Conservation (phyloP, 2,329 filamentous ascomycete genomes). For the Leptodontidium sp. region DNA sequence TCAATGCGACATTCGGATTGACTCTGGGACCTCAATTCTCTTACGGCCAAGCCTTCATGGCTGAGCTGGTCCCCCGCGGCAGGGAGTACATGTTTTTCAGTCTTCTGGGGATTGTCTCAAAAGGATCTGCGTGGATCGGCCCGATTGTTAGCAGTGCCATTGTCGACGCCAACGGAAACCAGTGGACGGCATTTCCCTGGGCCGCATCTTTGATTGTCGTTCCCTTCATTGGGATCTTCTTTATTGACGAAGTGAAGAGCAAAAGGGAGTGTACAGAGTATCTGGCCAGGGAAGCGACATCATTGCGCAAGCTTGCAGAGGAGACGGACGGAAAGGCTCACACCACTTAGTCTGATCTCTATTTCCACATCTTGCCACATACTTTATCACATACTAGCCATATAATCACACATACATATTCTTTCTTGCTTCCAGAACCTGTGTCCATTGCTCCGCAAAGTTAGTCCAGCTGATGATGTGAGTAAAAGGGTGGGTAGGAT, state of each 20-base stretch:
- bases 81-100: constrained; percentile 47
- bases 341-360: background rate
- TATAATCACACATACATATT: background rate
- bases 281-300: constrained; percentile 38
- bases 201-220: constrained; percentile 44
- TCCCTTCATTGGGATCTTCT: constrained; percentile 44
- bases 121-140: constrained; percentile 46
- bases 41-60: constrained; percentile 46
- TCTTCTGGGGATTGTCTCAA: constrained; percentile 45
- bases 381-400: constrained; percentile 1
- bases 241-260: constrained; percentile 44
- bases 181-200: constrained; percentile 44
- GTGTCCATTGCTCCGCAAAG: background rate
- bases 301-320: constrained; percentile 37
- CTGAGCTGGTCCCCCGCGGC: constrained; percentile 44
- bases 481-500: background rate
- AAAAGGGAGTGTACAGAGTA: constrained; percentile 44
- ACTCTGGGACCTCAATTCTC: constrained; percentile 43
- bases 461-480: no score
- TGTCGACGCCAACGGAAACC: constrained; percentile 42
- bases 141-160: constrained; percentile 46
- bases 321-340: constrained; percentile 5
- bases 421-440: background rate
- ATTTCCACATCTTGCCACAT: background rate
- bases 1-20: constrained; percentile 41